Evolutionary conservation across 257 asterid species (phyloP).

Genomic region (Solanum ossicruentum): DNA sequence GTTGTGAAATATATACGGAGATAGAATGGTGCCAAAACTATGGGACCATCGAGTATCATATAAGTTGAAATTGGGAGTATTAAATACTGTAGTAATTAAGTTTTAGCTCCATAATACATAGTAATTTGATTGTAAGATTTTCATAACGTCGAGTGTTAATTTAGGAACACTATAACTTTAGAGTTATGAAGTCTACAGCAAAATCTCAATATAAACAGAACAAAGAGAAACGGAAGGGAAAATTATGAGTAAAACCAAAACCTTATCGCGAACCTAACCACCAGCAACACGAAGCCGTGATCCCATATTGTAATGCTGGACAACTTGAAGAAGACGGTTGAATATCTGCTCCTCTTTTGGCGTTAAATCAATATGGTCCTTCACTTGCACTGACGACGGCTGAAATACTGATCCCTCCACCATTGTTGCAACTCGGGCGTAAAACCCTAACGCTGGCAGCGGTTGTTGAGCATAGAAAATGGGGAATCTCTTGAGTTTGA

Average conservation of each 20-base stretch:
- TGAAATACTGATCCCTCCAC: neutral
- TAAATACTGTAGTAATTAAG: neutral
- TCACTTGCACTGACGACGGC: slow-evolving; percentile 32
- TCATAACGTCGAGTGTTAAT: neutral
- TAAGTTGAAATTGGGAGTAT: neutral
- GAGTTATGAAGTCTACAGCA: neutral
- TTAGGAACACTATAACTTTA: neutral
- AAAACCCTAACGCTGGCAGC: neutral
- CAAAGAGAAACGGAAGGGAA: neutral
- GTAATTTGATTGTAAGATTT: neutral
- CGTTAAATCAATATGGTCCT: slow-evolving; percentile 52
- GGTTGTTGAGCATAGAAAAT: neutral
- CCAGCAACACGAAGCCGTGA: slow-evolving; percentile 95
- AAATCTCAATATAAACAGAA: neutral
- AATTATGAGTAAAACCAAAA: neutral
- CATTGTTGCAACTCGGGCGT: neutral
- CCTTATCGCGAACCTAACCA: slow-evolving; percentile 99
- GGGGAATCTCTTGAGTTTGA: neutral
- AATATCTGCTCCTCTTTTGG: slow-evolving; percentile 61
- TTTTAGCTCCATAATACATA: neutral
- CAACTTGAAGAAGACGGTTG: slow-evolving; percentile 51
- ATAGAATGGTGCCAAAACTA: neutral
- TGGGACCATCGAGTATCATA: neutral
- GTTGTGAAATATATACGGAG: neutral
- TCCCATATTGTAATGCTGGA: slow-evolving; percentile 40